Evolutionary conservation across 805 yeast genomes (phyloP).

Genomic region (Ogataea nitratoaversa): DNA sequence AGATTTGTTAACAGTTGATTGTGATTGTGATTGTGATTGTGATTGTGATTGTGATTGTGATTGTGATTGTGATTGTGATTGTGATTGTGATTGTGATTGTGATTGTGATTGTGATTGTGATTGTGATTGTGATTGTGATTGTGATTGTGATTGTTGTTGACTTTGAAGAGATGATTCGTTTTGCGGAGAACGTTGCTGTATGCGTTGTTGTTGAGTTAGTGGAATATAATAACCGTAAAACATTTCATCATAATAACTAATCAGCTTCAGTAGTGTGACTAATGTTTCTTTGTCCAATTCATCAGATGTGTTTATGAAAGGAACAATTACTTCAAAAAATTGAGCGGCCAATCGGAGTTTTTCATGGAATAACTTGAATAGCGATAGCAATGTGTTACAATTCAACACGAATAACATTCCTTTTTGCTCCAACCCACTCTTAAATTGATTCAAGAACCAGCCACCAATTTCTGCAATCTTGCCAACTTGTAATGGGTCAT

Average conservation of each 20-base stretch:
- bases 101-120: background rate
- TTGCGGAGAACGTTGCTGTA: background rate
- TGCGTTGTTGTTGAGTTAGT: background rate
- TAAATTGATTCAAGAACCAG: slow-evolving; percentile 11
- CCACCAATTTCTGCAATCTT: slow-evolving; percentile 5
- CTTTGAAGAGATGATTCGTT: background rate
- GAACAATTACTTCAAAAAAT: slow-evolving; percentile 14
- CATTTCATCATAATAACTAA: slow-evolving; percentile 18
- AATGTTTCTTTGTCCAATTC: slow-evolving; percentile 11
- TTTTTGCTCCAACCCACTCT: background rate
- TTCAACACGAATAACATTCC: slow-evolving; percentile 1
- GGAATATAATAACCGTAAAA: slow-evolving; percentile 14
- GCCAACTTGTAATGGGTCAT: slow-evolving; percentile 15
- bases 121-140: background rate
- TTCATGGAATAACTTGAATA: slow-evolving; percentile 18
- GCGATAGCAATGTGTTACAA: slow-evolving; percentile 6
- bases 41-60: background rate
- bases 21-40: background rate
- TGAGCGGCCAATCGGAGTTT: slow-evolving; percentile 13
- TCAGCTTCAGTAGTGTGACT: slow-evolving; percentile 17
- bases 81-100: background rate
- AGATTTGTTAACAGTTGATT: background rate
- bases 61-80: background rate
- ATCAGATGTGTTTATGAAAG: slow-evolving; percentile 8
- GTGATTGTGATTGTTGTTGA: background rate